Conservation (phyloP, 2,329 filamentous ascomycete species). For the Didymella sp. region DNA sequence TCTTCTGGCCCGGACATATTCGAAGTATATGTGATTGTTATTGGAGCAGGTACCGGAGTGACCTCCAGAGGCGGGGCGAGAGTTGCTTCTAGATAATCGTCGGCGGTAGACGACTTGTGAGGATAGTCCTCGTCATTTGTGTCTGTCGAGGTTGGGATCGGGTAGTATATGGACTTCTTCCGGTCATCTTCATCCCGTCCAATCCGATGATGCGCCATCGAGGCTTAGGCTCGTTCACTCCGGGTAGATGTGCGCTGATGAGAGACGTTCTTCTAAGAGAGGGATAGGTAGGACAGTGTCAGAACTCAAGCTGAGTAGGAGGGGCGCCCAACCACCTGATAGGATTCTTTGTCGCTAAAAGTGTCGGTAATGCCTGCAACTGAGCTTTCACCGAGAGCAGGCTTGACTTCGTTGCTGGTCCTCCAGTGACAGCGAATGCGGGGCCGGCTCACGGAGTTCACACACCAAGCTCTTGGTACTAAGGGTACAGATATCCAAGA, state of each 20-base stretch:
- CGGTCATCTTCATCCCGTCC: conserved; percentile 6
- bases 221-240: conserved; percentile 17
- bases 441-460: conserved; percentile 40
- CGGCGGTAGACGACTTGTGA: no score
- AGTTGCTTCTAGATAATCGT: not conserved
- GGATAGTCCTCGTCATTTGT: conserved; percentile 16
- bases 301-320: conserved; percentile 22
- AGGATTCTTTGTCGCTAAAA: conserved; percentile 16
- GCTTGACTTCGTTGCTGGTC: conserved; percentile 29
- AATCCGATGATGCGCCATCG: conserved; percentile 27
- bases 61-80: not conserved
- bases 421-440: conserved; percentile 35
- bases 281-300: conserved; percentile 21
- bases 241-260: conserved; percentile 27
- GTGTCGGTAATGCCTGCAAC: conserved; percentile 7
- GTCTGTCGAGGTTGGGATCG: conserved; percentile 3
- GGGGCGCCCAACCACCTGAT: conserved; percentile 18
- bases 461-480: conserved; percentile 26
- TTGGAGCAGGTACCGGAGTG: no score
- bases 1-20: no score
- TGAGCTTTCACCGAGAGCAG: conserved; percentile 16
- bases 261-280: conserved; percentile 19
- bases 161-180: not conserved
- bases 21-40: no score
- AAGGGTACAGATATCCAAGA: conserved; percentile 11